Conservation (phyloP, 2,329 filamentous ascomycete genomes). For the Colletotrichum cereale region DNA sequence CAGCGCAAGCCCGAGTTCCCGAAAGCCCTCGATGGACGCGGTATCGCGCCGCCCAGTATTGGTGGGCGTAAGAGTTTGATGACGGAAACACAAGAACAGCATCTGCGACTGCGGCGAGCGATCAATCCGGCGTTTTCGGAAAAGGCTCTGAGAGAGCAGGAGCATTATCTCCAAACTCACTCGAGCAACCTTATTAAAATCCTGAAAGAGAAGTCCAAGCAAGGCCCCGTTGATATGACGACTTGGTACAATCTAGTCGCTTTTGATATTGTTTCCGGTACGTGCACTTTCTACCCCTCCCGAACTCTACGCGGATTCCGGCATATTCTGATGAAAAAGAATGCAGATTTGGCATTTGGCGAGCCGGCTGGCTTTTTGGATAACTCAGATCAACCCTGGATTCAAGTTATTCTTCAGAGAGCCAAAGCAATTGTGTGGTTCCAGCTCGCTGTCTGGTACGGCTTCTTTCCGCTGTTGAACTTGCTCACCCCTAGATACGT, state of each 20-base stretch:
- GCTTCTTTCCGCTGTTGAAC: constrained; percentile 1
- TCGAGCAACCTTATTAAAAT: constrained; percentile 44
- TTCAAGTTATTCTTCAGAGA: neutral
- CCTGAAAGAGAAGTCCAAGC: constrained; percentile 28
- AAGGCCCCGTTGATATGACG: neutral
- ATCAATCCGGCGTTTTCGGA: constrained; percentile 48
- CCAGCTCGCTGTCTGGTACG: neutral
- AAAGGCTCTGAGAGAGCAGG: constrained; percentile 47
- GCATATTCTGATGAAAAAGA: neutral
- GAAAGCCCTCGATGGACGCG: constrained; percentile 14
- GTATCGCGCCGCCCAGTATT: constrained; percentile 10
- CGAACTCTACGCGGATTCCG: neutral
- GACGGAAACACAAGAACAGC: constrained; percentile 26
- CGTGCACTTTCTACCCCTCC: neutral
- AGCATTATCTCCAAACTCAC: constrained; percentile 45
- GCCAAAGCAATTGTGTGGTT: constrained; percentile 7
- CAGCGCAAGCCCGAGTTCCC: constrained; percentile 10
- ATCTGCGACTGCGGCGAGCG: constrained; percentile 40
- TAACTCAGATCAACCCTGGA: constrained; percentile 7
- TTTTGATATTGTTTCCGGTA: neutral
- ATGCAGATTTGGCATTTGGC: constrained; percentile 10
- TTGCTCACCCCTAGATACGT: neutral
- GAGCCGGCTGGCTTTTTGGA: neutral
- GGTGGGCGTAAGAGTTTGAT: neutral
- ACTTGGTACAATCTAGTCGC: constrained; percentile 10